phyloP scores from a whole-genome alignment of 1,284 basidiomycete genomes.

The Boletus sp. region DNA sequence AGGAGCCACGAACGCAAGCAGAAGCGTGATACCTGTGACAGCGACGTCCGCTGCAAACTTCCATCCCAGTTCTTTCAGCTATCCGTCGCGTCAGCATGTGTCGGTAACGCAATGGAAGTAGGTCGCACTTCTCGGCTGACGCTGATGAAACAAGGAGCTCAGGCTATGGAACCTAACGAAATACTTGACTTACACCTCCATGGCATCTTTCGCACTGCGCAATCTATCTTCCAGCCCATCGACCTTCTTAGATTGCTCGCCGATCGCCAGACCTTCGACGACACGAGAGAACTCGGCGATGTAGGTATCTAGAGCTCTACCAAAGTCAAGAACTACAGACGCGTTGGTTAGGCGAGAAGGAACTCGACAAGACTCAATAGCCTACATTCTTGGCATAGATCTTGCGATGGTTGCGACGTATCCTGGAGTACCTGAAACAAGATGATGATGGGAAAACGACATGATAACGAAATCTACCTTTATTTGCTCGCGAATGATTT shows the following conservation, averaged over 20 bases:
- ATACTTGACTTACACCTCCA: constrained; percentile 17
- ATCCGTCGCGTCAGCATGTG: constrained; percentile 1
- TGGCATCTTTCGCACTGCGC: constrained; percentile 5
- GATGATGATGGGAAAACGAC: constrained; percentile 1
- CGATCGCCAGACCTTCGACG: constrained; percentile 8
- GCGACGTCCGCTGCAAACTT: constrained; percentile 18
- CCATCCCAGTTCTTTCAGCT: constrained; percentile 21
- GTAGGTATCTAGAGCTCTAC: constrained; percentile 17
- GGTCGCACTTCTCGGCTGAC: constrained; percentile 17
- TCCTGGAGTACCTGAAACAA: constrained; percentile 11
- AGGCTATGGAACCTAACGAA: neutral
- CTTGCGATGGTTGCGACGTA: constrained; percentile 17
- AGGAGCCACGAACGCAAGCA: constrained; percentile 18
- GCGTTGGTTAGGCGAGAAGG: neutral
- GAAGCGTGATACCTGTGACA: constrained; percentile 16
- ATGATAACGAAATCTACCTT: neutral
- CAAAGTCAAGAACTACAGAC: constrained; percentile 15
- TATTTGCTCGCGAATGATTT: constrained; percentile 19
- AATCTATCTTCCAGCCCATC: constrained; percentile 4
- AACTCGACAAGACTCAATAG: neutral
- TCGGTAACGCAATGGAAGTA: too few relatives aligned
- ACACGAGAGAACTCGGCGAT: constrained; percentile 16
- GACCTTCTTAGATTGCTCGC: constrained; percentile 11
- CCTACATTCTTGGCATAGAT: constrained; percentile 22
- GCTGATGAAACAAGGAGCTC: constrained; percentile 6